Evolutionary conservation across 2,329 filamentous ascomycete species (phyloP).

Genomic region (Alternaria atra): DNA sequence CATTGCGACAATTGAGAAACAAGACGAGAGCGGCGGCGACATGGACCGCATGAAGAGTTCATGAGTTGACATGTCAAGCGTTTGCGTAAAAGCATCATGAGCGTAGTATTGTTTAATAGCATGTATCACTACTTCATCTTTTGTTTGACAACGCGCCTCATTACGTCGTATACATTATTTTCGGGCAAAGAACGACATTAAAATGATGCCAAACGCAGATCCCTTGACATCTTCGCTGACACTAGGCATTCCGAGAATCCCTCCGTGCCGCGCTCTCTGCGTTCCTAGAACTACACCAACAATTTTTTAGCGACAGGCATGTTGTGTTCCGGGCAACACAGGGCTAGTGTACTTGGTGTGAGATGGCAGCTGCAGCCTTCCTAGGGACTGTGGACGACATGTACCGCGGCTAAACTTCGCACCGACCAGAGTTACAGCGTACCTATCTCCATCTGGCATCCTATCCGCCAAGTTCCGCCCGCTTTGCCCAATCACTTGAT

Average conservation of each 20-base stretch:
- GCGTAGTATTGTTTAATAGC: conserved; percentile 9
- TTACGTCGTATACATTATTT: background rate
- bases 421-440: background rate
- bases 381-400: conserved; percentile 1
- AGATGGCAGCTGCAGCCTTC: conserved; percentile 4
- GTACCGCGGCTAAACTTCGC: conserved; percentile 5
- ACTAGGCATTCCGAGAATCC: background rate
- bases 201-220: background rate
- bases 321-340: background rate
- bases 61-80: conserved; percentile 3
- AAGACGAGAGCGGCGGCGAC: background rate
- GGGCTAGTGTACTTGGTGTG: background rate
- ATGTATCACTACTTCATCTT: conserved; percentile 4
- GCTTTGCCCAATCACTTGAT: conserved; percentile 16
- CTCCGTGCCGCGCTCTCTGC: background rate
- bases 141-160: background rate
- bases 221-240: background rate
- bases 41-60: background rate
- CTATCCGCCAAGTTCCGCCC: background rate
- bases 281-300: background rate
- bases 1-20: background rate
- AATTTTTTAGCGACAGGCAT: background rate
- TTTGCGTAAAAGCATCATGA: conserved; percentile 3
- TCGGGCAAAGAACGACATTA: background rate
- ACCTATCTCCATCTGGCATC: background rate